Percentiles rank a stretch among this genome's conserved stretches.
These are phyloP conservation scores for Penicillium sp. DNA, from an alignment of 2,329 filamentous ascomycete species.

Conservation along the genomic window DNA sequence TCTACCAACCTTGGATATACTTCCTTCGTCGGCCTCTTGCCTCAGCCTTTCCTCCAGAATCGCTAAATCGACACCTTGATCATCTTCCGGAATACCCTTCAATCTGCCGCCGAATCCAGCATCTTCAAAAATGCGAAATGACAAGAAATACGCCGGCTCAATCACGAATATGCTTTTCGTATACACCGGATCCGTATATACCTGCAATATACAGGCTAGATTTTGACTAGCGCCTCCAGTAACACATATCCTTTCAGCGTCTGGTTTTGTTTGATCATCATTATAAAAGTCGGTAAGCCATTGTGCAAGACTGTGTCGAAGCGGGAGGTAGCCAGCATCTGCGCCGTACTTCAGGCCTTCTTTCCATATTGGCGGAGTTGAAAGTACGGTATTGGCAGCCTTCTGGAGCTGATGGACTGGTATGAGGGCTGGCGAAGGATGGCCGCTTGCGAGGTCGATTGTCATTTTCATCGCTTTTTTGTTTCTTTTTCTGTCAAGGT, in stretches of 20 bases:
- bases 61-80: neutral
- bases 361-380: neutral
- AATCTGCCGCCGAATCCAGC: slow-evolving; percentile 4
- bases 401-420: neutral
- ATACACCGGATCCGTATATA: neutral
- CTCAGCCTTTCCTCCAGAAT: neutral
- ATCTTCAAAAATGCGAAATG: slow-evolving; percentile 4
- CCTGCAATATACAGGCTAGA: neutral
- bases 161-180: slow-evolving; percentile 3
- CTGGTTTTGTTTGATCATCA: neutral
- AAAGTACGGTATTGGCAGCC: neutral
- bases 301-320: neutral
- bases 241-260: slow-evolving; percentile 5
- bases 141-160: slow-evolving; percentile 1
- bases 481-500: neutral
- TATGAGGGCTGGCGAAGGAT: slow-evolving; percentile 3
- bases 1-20: neutral
- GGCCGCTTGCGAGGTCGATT: slow-evolving; percentile 1
- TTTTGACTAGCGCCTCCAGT: slow-evolving; percentile 4
- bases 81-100: slow-evolving; percentile 1
- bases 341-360: slow-evolving; percentile 2
- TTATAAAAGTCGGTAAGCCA: slow-evolving; percentile 6
- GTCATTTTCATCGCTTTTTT: neutral
- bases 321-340: neutral
- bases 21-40: neutral